Conservation (phyloP, 164 flowering plant genomes). For the Berberis thunbergii region DNA sequence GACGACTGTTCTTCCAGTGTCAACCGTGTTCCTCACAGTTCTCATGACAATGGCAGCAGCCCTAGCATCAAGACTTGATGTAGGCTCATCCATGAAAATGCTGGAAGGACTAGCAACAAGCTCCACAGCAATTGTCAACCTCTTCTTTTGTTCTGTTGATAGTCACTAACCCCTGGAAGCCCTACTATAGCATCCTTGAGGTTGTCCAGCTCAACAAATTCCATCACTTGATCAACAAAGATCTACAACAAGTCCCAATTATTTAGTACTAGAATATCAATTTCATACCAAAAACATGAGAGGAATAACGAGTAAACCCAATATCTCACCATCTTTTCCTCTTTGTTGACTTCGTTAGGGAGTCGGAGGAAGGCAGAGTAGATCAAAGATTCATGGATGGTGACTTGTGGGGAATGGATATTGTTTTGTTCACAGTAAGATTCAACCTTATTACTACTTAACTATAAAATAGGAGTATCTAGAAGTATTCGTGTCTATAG, state of each 20-base stretch:
- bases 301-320: no score
- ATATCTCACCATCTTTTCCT: not conserved
- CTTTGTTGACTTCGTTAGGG: constrained; percentile 1
- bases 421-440: constrained; percentile 4
- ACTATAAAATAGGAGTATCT: no score
- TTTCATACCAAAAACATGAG: no score
- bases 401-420: constrained; percentile 4
- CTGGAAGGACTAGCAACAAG: not conserved
- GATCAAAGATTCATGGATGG: constrained; percentile 1
- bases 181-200: not conserved
- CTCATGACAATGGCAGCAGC: no score
- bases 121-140: no score
- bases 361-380: constrained; percentile 1
- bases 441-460: not conserved
- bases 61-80: no score
- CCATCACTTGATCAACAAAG: not conserved
- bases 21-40: no score
- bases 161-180: not conserved
- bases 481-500: no score
- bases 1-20: no score
- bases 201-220: no score
- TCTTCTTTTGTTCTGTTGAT: not conserved
- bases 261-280: no score
- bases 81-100: not conserved
- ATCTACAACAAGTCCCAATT: no score